phyloP scores from a whole-genome alignment of 345 rosid genomes.

The Murraya koenigii region DNA sequence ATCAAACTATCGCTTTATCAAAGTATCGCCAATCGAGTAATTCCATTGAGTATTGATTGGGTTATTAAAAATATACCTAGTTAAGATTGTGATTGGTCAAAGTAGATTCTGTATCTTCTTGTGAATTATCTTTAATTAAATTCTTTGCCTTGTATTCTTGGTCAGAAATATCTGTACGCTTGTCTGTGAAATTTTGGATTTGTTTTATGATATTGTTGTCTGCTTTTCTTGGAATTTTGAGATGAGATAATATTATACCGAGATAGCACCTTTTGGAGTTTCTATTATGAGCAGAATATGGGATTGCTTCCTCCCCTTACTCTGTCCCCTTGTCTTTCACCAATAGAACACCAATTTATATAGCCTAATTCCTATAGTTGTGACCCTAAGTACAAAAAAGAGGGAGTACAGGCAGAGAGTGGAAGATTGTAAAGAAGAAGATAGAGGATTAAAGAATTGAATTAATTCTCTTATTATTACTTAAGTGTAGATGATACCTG shows the following conservation, averaged over 20 bases:
- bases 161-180: not conserved
- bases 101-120: constrained; percentile 40
- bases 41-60: constrained; percentile 39
- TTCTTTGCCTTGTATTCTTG: not conserved
- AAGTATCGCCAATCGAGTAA: constrained; percentile 21
- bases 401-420: not conserved
- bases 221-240: not conserved
- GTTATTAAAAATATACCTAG: constrained; percentile 32
- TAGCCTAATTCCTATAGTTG: not conserved
- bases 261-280: not conserved
- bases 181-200: not conserved
- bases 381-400: not conserved
- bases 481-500: too few species aligned
- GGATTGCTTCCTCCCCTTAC: not conserved
- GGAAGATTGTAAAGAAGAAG: not conserved
- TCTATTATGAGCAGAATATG: not conserved
- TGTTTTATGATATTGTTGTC: not conserved
- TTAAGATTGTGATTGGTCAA: constrained; percentile 31
- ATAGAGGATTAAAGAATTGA: too few species aligned
- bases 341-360: not conserved
- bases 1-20: constrained; percentile 14
- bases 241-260: not conserved
- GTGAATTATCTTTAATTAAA: not conserved
- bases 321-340: not conserved
- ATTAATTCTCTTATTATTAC: too few species aligned